A percentile compares a stretch with the other conserved stretches of the same genome.
phyloP scores from a whole-genome alignment of 768 basidiomycete genomes.

The Trametopsis cervina region DNA sequence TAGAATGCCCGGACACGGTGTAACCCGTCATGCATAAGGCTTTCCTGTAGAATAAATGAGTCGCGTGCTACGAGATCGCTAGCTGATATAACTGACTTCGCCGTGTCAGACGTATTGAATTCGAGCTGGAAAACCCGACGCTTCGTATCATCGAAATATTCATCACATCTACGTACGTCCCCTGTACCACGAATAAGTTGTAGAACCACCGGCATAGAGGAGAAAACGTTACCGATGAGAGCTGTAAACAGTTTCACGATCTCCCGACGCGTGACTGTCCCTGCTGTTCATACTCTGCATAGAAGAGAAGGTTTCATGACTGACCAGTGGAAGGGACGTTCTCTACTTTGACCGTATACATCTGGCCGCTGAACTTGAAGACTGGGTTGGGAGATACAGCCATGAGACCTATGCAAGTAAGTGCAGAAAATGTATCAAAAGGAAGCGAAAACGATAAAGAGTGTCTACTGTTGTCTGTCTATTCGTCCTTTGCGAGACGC shows the following conservation, averaged over 20 bases:
- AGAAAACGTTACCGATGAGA: constrained; percentile 39
- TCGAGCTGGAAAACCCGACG: constrained; percentile 42
- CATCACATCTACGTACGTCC: constrained; percentile 35
- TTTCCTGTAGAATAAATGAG: constrained; percentile 36
- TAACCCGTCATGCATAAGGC: constrained; percentile 63
- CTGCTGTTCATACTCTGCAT: not conserved
- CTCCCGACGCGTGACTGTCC: constrained; percentile 34
- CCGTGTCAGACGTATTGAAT: constrained; percentile 46
- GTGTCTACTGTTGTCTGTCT: constrained; percentile 5
- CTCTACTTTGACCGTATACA: constrained; percentile 42
- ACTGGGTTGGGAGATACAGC: constrained; percentile 18
- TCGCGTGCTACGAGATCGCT: constrained; percentile 4
- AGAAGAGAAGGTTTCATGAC: constrained; percentile 7
- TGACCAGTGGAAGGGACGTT: constrained; percentile 28
- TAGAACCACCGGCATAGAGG: not conserved
- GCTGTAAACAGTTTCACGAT: constrained; percentile 50
- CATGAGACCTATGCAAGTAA: constrained; percentile 1
- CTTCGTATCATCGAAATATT: constrained; percentile 13
- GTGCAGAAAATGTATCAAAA: not conserved
- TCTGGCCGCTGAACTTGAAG: constrained; percentile 32
- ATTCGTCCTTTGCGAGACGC: not conserved
- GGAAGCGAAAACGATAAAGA: not conserved
- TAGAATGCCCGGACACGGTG: constrained; percentile 41
- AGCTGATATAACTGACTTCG: constrained; percentile 34
- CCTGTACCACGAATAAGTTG: constrained; percentile 29